A percentile compares a stretch with the other conserved stretches of the same genome.
These are phyloP conservation scores for Trichoderma pleuroti DNA, from an alignment of 2,329 filamentous ascomycete genomes.

Conservation along the genomic window DNA sequence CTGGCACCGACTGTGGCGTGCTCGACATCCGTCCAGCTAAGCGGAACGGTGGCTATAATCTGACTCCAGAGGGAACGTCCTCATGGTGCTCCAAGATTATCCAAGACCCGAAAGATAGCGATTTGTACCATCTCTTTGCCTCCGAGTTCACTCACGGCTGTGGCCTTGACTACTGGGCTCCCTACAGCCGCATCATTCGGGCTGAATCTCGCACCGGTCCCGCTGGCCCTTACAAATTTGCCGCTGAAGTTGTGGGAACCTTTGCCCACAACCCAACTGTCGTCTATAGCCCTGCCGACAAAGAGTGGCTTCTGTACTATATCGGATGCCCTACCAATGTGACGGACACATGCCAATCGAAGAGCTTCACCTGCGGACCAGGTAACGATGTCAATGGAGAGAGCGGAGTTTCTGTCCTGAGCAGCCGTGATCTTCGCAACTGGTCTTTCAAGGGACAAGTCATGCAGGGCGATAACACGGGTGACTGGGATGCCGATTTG, in stretches of 20 bases:
- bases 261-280: conserved; percentile 47
- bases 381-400: conserved; percentile 25
- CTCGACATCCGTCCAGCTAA: conserved; percentile 43
- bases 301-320: conserved; percentile 42
- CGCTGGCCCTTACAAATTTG: conserved; percentile 42
- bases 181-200: conserved; percentile 42
- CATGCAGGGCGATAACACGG: conserved; percentile 20
- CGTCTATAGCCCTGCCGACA: conserved; percentile 43
- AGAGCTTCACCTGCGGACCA: conserved; percentile 23
- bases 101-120: conserved; percentile 37
- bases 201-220: conserved; percentile 44
- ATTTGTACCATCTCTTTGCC: conserved; percentile 43
- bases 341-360: conserved; percentile 11
- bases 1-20: conserved; percentile 40
- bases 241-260: conserved; percentile 37
- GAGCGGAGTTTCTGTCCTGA: conserved; percentile 29
- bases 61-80: conserved; percentile 40
- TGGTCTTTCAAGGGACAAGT: conserved; percentile 23
- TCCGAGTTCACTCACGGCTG: conserved; percentile 46
- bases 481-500: conserved; percentile 26
- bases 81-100: conserved; percentile 48
- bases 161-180: conserved; percentile 45
- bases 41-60: conserved; percentile 43
- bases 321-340: conserved; percentile 34
- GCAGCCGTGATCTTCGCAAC: conserved; percentile 21